Conservation (phyloP, 2,329 filamentous ascomycete species). For the Aspergillus thermomutatus region DNA sequence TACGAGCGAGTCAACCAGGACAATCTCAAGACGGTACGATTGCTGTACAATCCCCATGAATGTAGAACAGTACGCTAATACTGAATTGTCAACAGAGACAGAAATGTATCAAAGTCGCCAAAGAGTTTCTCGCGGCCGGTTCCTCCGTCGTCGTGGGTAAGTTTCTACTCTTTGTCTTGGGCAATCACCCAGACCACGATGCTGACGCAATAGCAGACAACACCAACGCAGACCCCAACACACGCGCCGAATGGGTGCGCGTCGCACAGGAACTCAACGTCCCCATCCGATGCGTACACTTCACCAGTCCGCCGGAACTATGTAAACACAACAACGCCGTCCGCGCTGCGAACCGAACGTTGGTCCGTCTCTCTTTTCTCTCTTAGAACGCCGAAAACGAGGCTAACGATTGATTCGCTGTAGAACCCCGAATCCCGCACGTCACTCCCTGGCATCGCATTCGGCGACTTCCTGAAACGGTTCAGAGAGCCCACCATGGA, state of each 20-base stretch:
- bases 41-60: background rate
- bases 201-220: slow-evolving; percentile 63
- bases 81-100: slow-evolving; percentile 45
- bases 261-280: slow-evolving; percentile 68
- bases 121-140: slow-evolving; percentile 60
- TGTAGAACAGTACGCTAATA: slow-evolving; percentile 1
- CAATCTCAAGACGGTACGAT: slow-evolving; percentile 65
- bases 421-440: slow-evolving; percentile 75
- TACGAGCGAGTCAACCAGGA: slow-evolving; percentile 92
- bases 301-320: slow-evolving; percentile 67
- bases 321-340: slow-evolving; percentile 86
- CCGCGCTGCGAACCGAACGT: slow-evolving; percentile 58
- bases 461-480: slow-evolving; percentile 68
- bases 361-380: slow-evolving; percentile 27
- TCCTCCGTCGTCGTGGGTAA: slow-evolving; percentile 74
- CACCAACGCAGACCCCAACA: slow-evolving; percentile 83
- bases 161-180: slow-evolving; percentile 32
- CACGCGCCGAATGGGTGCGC: slow-evolving; percentile 72
- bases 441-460: slow-evolving; percentile 74
- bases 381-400: background rate
- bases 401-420: background rate
- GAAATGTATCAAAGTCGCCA: slow-evolving; percentile 68
- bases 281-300: slow-evolving; percentile 80
- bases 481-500: slow-evolving; percentile 67
- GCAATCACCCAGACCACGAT: background rate